Base-by-base conservation (phyloP, 805 yeast genomes). In the Candida chilensis region DNA sequence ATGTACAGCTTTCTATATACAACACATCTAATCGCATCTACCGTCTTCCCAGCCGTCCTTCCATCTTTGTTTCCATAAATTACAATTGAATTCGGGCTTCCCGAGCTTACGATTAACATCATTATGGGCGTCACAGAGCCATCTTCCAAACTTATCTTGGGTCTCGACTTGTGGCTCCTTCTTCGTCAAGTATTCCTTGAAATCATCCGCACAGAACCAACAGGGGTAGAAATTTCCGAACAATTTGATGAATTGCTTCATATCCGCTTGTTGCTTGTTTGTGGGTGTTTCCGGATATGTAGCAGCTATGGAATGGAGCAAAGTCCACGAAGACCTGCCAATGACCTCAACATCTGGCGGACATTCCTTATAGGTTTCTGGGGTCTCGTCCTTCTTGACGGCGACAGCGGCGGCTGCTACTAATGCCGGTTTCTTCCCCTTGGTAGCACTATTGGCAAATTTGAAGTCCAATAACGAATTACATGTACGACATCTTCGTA, bases 101-200 rank as follows among this genome's bases (percentile, higher is more conserved):
- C 95, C 94, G 17, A 90, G 50, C 51, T 87, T 88, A 13, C 51
- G 62, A 52, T 92, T 92, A n/a, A 92, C 97, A 21, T 72, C 83
- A 47, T 92, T 92, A 56, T 92, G 98, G 2, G 97, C 97, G 37
- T 77, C 82, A 57, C 97, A 92, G 32, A 92, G 58, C 98, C 98
- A 92, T 41, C 55, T 63, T 1, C 96, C 94, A 44, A 92, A 74
- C 32, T 74, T 80, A 31, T 86, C 95, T 41, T 83, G 85, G 4
- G 72, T 68, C 13, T 57, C 60, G 3, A 76, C 81, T 33, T 60
- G 62, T 13, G 85, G 83, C 41, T 68, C 75, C 24, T 64, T 51
- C 31, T 52, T 58, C 6, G 47, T 46, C 17, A 85, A 61, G 51
- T 81, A 86, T 18, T 54, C 51, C 32, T 73, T 66, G 54, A 92